Conservation (phyloP, 73 alveolate species). For the Paramecium bursaria region DNA sequence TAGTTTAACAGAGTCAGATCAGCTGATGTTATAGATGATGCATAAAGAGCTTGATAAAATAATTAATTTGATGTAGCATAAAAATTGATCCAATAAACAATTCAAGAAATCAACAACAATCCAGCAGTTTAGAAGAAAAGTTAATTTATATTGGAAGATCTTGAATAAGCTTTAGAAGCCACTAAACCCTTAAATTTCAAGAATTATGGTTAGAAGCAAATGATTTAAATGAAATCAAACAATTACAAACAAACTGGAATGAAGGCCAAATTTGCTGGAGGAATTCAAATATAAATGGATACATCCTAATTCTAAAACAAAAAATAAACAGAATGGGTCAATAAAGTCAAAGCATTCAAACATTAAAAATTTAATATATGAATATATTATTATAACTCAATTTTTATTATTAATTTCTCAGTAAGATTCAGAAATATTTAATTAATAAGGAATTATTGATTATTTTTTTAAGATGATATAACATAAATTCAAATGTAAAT, state of each 20-base stretch:
- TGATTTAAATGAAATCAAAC: slow-evolving; percentile 31
- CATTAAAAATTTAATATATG: no score
- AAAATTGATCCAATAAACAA: neutral
- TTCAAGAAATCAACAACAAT: neutral
- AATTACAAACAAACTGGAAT: slow-evolving; percentile 22
- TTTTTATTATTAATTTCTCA: no score
- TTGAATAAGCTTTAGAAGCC: slow-evolving; percentile 11
- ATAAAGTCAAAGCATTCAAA: no score
- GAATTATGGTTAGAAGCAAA: slow-evolving; percentile 15
- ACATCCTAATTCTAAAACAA: no score
- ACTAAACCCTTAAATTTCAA: neutral
- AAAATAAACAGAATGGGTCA: no score
- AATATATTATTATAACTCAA: no score
- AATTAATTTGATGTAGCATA: neutral
- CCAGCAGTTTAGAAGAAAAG: neutral
- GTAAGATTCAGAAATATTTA: no score
- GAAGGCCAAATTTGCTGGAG: slow-evolving; percentile 24
- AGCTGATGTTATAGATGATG: slow-evolving; percentile 61
- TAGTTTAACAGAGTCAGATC: slow-evolving; percentile 70
- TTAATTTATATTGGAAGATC: slow-evolving; percentile 1
- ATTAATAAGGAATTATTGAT: no score
- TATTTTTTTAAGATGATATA: no score
- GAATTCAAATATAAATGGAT: no score
- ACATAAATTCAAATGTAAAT: no score
- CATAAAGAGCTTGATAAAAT: slow-evolving; percentile 27